Evolutionary conservation across 495 filamentous ascomycete species (phyloP), one percentile per base, ranked within the genome.

Genomic region (Penicillium subrubescens): DNA sequence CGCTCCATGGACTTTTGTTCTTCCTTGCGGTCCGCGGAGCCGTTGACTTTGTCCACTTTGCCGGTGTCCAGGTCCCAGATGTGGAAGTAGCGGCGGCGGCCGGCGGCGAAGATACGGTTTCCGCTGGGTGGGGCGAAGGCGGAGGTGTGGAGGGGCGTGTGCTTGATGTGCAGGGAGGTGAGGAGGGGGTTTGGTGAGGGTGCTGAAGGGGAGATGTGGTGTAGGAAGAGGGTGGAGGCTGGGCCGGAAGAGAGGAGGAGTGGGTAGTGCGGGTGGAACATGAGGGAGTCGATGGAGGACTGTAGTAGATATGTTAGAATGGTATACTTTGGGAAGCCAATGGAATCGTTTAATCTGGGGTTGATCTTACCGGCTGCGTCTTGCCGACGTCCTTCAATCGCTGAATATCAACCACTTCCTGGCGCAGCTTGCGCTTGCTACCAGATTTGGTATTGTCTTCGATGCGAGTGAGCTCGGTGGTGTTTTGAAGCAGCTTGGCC

Each of bases 1-100:
- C 82, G 81, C 75, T 97, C 96, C 92, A 97, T 97, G 57, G 86
- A 91, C 53, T 85, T 89, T 72, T 97, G 95, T 73, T 94, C 91
- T 59, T 89, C 83, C 62, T 89, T 87, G 57, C 96, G 91, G 67
- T 82, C 79, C 12, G 77, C 69, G 27, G 79, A 67, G 52, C 91
- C 93, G 67, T 92, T 91, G 48, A 98, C 84, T 63, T 96, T 96
- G 72, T 94, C 90, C 33, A 98, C 84, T 25, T 80, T 81, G 25
- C 95, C 96, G 8, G 90, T 87, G 44, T 88, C 75, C 4, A 99
- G 82, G 72, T 97, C 89, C 95, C 95, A 99, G 68, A 87, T 88
- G 79, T 98, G 95, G 79, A 97, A 97, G 76, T 95, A 98, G 64
- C 90, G 88, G 23, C 96, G 86, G 5, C 93, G 87, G 54, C 92